Evolutionary conservation across 2,329 filamentous ascomycete species (phyloP).

Genomic region (Beauveria sp.): DNA sequence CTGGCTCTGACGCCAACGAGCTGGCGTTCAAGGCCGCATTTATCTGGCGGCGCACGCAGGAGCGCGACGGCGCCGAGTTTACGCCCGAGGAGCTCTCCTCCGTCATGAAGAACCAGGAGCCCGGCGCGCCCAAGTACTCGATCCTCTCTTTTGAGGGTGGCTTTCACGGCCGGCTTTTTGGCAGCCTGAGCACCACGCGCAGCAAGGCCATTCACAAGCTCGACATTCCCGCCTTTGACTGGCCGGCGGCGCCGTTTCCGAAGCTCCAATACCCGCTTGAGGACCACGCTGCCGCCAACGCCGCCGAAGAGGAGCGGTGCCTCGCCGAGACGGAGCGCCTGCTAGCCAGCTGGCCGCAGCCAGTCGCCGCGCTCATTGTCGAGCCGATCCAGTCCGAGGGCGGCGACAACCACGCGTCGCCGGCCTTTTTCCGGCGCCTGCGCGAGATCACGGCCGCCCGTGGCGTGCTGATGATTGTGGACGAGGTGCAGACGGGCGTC

Average conservation of each 20-base stretch:
- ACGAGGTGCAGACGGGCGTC: constrained; percentile 90
- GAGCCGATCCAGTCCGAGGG: constrained; percentile 93
- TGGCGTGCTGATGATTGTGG: constrained; percentile 78
- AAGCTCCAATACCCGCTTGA: constrained; percentile 79
- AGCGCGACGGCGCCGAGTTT: constrained; percentile 80
- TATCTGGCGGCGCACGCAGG: constrained; percentile 77
- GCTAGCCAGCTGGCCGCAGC: constrained; percentile 69
- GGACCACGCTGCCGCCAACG: constrained; percentile 70
- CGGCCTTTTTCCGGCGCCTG: constrained; percentile 77
- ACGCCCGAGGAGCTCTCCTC: constrained; percentile 65
- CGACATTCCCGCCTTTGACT: constrained; percentile 91
- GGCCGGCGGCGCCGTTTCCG: constrained; percentile 86
- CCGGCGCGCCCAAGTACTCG: constrained; percentile 70
- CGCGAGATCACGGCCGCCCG: constrained; percentile 71
- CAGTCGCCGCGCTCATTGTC: constrained; percentile 73
- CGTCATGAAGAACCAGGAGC: constrained; percentile 72
- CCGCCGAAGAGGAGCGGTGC: constrained; percentile 68
- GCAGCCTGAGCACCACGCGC: constrained; percentile 77
- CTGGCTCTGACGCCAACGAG: constrained; percentile 89
- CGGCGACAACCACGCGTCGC: constrained; percentile 87
- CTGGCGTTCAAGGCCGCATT: constrained; percentile 92
- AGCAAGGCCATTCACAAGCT: constrained; percentile 93
- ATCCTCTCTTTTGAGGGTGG: constrained; percentile 83
- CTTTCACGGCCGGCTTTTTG: constrained; percentile 89
- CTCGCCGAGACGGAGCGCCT: constrained; percentile 77